These are phyloP conservation scores for Plasmodium vivax DNA, from an alignment of 169 alveolate genomes.

Conservation along the genomic window DNA sequence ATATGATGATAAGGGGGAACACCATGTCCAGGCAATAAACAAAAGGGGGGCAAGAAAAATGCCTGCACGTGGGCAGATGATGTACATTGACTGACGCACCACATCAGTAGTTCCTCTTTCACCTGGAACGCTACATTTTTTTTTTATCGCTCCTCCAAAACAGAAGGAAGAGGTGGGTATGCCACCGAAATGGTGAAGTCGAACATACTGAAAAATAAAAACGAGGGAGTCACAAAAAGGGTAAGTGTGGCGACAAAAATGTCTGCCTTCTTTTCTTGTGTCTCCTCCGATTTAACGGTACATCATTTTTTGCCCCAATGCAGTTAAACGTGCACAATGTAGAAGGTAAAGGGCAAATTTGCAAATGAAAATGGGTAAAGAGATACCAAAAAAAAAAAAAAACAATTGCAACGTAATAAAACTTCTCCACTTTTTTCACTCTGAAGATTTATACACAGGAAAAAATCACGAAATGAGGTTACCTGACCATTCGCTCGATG, in stretches of 20 bases:
- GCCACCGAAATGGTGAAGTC: conserved; percentile 61
- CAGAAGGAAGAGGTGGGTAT: conserved; percentile 72
- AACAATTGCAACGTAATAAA: background rate
- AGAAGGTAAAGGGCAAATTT: conserved; percentile 29
- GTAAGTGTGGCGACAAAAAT: conserved; percentile 3
- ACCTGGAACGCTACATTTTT: background rate
- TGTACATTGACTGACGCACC: background rate
- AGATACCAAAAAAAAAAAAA: background rate
- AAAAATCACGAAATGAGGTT: conserved; percentile 23
- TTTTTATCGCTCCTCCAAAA: background rate
- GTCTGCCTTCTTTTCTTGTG: background rate
- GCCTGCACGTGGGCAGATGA: background rate
- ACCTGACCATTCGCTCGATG: background rate
- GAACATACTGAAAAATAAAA: conserved; percentile 7
- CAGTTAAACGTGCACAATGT: conserved; percentile 26
- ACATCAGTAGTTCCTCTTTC: background rate
- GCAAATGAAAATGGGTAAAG: background rate
- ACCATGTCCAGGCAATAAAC: background rate
- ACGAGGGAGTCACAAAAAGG: conserved; percentile 35
- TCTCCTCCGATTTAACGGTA: background rate
- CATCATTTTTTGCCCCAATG: background rate
- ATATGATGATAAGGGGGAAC: background rate
- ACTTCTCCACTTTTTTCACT: background rate
- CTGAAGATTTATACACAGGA: conserved; percentile 18
- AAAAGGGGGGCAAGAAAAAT: background rate